Evolutionary conservation across 805 yeast genomes (phyloP), one percentile per base, ranked within the genome.

Genomic region (Nakazawaea siamensis): DNA sequence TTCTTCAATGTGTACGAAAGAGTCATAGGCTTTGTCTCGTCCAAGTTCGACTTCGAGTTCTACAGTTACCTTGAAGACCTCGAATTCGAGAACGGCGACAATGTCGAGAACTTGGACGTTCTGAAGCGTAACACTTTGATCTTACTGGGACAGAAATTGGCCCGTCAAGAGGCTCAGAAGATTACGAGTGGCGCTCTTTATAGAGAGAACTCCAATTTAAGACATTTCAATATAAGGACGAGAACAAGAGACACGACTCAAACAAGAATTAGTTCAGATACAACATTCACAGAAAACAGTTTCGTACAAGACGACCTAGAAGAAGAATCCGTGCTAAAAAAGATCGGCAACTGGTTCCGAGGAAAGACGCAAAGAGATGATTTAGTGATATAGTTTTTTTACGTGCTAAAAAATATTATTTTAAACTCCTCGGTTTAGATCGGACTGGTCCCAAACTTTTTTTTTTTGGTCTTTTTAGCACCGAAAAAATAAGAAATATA

Each of bases 1-100:
- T 44, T 64, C 14, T 79, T 84, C 51, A 70, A 78, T 44, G 59
- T 81, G n/a, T 81, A 79, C 54, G 88, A 79, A 39, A 68, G 62
- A 40, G 43, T 81, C 14, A 77, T 73, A 34, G 39, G 28, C 10
- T 51, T 50, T 48, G 35, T 55, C 6, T 45, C 43, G 11, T 50
- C 51, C 11, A 40, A 46, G n/a, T 49, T 57, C 24, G 38, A 54
- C 6, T 45, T 58, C 27, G 62, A 56, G 26, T 52, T 33, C 15
- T 33, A 32, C 16, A 30, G 54, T 29, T 39, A 54, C 11, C 44
- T 53, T 18, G 53, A 46, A 20, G 63, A 58, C 29, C 43, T 51
- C 14, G 61, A 56, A 12, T 50, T 44, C 30, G 55, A 51, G 7
- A 50, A 47, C 23, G 34, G 29, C 6, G 34, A 26, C 13, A 40